phyloP scores from a whole-genome alignment of 2,329 filamentous ascomycete species.

The Didymella arachidicola region DNA sequence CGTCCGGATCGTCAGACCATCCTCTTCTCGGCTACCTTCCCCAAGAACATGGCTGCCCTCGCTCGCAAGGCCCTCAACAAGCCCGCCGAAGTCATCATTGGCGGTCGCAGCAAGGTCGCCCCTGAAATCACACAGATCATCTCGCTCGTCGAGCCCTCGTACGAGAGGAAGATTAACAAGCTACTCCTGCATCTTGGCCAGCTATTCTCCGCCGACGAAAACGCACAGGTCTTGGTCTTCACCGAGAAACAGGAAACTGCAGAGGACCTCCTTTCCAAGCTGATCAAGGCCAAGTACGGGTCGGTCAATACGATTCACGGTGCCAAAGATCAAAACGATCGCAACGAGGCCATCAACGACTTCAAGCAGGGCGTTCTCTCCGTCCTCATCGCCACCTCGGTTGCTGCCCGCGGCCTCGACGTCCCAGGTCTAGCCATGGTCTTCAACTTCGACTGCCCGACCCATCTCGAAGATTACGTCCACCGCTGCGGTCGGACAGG shows the following conservation, averaged over 20 bases:
- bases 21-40: constrained; percentile 96
- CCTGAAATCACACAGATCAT: constrained; percentile 88
- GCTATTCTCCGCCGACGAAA: constrained; percentile 85
- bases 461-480: constrained; percentile 95
- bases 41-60: constrained; percentile 87
- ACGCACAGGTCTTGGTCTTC: constrained; percentile 88
- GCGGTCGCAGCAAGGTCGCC: constrained; percentile 76
- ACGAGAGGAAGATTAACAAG: constrained; percentile 83
- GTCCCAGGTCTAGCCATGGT: constrained; percentile 96
- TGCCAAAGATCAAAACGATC: constrained; percentile 68
- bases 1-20: constrained; percentile 93
- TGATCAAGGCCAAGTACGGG: constrained; percentile 51
- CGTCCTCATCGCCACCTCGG: constrained; percentile 91
- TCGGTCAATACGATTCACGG: constrained; percentile 73
- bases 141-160: constrained; percentile 64
- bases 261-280: constrained; percentile 44
- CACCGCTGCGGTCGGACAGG: constrained; percentile 94
- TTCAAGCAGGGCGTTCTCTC: constrained; percentile 77
- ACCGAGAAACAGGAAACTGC: constrained; percentile 87
- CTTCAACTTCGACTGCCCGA: constrained; percentile 93
- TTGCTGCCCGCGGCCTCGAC: constrained; percentile 92
- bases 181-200: constrained; percentile 87
- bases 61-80: constrained; percentile 87
- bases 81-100: constrained; percentile 90
- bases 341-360: constrained; percentile 46